phyloP scores from a whole-genome alignment of 768 basidiomycete genomes.

The Boletus rubropictus region DNA sequence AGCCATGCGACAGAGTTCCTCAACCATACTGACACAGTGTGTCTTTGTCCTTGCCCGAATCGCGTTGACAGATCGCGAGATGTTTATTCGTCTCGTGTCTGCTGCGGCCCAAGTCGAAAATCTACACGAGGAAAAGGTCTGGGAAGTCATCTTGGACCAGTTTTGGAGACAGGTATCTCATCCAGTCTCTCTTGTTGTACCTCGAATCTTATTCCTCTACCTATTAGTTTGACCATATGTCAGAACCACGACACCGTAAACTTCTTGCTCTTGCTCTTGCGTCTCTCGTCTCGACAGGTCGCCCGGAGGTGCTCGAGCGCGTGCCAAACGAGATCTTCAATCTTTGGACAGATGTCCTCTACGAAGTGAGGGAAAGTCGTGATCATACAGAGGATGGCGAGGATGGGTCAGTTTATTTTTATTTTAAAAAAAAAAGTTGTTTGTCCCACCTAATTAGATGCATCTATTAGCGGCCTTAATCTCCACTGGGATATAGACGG shows the following conservation, averaged over 20 bases:
- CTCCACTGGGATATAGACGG: slow-evolving; percentile 68
- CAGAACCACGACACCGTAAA: slow-evolving; percentile 79
- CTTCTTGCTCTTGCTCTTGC: slow-evolving; percentile 79
- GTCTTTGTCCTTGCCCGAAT: slow-evolving; percentile 74
- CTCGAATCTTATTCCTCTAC: slow-evolving; percentile 1
- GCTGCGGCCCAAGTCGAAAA: slow-evolving; percentile 48
- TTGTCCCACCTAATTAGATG: not conserved
- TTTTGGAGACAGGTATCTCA: slow-evolving; percentile 75
- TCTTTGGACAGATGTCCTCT: slow-evolving; percentile 85
- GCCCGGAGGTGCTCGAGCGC: slow-evolving; percentile 64
- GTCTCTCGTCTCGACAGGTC: slow-evolving; percentile 67
- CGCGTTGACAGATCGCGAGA: slow-evolving; percentile 53
- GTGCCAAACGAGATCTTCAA: slow-evolving; percentile 75
- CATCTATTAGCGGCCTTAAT: slow-evolving; percentile 33
- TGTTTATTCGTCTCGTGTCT: slow-evolving; percentile 68
- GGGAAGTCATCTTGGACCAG: slow-evolving; percentile 65
- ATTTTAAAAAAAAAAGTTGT: too few relatives aligned
- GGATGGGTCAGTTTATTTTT: slow-evolving; percentile 25
- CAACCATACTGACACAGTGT: slow-evolving; percentile 53
- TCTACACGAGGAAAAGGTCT: slow-evolving; percentile 49
- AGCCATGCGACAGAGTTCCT: slow-evolving; percentile 23
- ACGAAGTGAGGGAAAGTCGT: slow-evolving; percentile 73
- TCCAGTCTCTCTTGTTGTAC: not conserved
- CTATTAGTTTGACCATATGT: slow-evolving; percentile 82
- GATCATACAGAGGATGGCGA: slow-evolving; percentile 33